Conservation (phyloP, 2,329 filamentous ascomycete species). For the Cryphonectria nitschkei region DNA sequence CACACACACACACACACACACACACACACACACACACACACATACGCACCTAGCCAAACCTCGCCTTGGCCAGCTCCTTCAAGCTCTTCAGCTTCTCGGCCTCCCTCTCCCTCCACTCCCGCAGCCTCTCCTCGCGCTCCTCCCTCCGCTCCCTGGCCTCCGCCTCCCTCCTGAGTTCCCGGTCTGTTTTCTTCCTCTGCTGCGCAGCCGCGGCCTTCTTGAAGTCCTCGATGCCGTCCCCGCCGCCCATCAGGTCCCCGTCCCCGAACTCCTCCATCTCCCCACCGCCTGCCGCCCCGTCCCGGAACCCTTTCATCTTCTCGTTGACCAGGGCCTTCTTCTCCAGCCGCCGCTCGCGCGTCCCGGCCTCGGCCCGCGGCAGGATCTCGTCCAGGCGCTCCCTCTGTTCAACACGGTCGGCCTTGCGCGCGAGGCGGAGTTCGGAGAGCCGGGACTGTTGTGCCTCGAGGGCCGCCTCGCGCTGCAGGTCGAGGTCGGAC, state of each 20-base stretch:
- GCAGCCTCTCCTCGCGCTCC: conserved; percentile 78
- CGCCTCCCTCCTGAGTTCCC: conserved; percentile 83
- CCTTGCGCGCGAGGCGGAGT: conserved; percentile 63
- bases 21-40: too few relatives aligned
- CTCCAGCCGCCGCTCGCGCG: conserved; percentile 82
- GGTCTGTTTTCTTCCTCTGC: conserved; percentile 78
- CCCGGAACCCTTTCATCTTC: conserved; percentile 72
- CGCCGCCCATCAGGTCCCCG: conserved; percentile 76
- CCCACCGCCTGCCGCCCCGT: conserved; percentile 55
- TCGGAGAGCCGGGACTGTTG: conserved; percentile 49
- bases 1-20: background rate
- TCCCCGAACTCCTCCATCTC: conserved; percentile 65
- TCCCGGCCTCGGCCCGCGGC: conserved; percentile 82
- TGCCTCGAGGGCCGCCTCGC: conserved; percentile 56
- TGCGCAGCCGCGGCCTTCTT: conserved; percentile 68
- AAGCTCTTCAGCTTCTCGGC: conserved; percentile 83
- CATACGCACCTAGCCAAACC: conserved; percentile 62
- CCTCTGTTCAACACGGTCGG: conserved; percentile 69
- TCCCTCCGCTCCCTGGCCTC: conserved; percentile 72
- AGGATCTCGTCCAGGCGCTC: conserved; percentile 78
- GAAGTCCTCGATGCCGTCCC: conserved; percentile 66
- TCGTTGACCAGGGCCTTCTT: conserved; percentile 77
- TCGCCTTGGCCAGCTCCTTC: conserved; percentile 74
- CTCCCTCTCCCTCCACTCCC: conserved; percentile 74
- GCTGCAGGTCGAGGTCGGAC: conserved; percentile 71